Evolutionary conservation across 176 grass and related monocot genomes (phyloP), one percentile per base, ranked within the genome.

Genomic region (Musa beccarii): DNA sequence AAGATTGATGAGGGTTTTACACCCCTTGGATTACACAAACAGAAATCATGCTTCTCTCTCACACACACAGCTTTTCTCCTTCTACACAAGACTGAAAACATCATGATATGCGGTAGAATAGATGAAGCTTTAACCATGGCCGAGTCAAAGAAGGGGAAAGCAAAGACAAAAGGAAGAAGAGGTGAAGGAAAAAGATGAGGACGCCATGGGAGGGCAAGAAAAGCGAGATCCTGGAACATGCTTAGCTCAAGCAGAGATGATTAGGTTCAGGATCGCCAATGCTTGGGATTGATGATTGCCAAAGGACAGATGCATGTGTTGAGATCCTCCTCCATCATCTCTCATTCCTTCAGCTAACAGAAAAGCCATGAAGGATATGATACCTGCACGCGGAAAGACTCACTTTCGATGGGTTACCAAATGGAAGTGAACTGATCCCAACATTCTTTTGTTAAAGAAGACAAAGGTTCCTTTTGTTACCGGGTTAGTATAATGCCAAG

Each of bases 11-110:
- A 43, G 34, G 0, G 34, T 43, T 43, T 43, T 43, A 5, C 34
- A 43, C 4, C 34, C 34, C 34, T 43, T 43, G 34, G 34, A 43
- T 52, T 19, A 56, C 15, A 49, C 73, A 77, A 59, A 80, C 79
- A 78, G 68, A 71, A 69, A 85, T 81, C 87, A 83, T 89, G 83
- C 87, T 71, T 89, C 83, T 89, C 83, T 89, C 29, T 4, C 29
- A 5, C 29, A 34, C 29, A 43, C 34, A 4, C 34, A 43, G 71
- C 14, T 69, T 79, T 71, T 89, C 79, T 66, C 49, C 70, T 59
- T 43, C 28, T 19, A 71, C 34, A 28, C 51, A 52, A 71, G 14
- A 71, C 43, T 20, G 2, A 49, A 15, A 15, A 19, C 16, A 52
- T 70, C 53, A 54, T 54, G 53, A 13, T 11, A 2, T 54, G 12